Base-by-base conservation (phyloP, 495 filamentous ascomycete genomes). In the Recurvomyces mirabilis region DNA sequence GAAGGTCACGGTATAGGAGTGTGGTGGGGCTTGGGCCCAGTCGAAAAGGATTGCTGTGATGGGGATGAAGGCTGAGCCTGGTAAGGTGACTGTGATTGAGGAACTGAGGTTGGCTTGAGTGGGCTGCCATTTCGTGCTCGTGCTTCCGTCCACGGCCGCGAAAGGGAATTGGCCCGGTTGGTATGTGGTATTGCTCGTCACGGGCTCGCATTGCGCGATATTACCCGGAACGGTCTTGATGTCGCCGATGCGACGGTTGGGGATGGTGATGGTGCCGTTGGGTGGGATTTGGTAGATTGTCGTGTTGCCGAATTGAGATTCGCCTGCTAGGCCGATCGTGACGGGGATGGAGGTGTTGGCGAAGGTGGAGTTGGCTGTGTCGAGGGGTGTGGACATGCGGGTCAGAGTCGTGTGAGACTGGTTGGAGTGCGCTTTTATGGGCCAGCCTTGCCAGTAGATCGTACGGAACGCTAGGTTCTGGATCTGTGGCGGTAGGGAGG, bases 91-190 rank as follows among this genome's bases (percentile, higher is more conserved):
- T 9, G 68, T 56, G 7, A 85, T 48, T 0, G 68, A 67, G 2
- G 72, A 43, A 0, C 70, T 69, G 0, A 55, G 55, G 34, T 58
- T 63, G 13, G 74, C 67, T 4, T 62, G 58, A 1, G 62, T 56
- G 0, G 83, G 81, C 52, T 84, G 81, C 83, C 83, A 88, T 38
- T 73, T 72, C 0, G 83, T 88, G 21, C 73, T 71, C 0, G 73
- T 67, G 1, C 78, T 75, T 35, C 83, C 83, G 51, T 88, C 83
- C 20, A 82, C 73, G 0, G 77, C 79, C 0, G 73, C 68, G 24
- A 81, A 65, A 1, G 83, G 82, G 65, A 84, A 82, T 59, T 88
- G 83, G 19, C 83, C 83, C 0, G 75, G 68, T 20, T 70, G 62
- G 58, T 73, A 81, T 0, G 51, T 52, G 36, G 69, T 52, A 0